Base-by-base conservation (phyloP, 2,329 filamentous ascomycete species). In the Fusarium secorum region DNA sequence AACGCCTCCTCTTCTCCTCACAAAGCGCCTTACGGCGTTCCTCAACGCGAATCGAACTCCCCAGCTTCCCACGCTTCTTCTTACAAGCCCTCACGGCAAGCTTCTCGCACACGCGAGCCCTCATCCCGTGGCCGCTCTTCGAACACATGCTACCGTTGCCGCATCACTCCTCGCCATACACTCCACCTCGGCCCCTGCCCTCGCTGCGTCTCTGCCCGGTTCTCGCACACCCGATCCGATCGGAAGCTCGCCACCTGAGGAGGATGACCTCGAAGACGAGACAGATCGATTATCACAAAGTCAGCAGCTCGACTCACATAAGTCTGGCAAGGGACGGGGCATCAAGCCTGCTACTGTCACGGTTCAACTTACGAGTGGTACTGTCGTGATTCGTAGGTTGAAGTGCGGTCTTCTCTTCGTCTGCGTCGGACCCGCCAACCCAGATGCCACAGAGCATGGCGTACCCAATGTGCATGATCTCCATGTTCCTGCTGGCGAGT, bases 81-180 rank as follows among this genome's bases (percentile, higher is more conserved):
- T 91, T 46, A 86, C 87, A 49, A 89, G 88, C 5, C 83, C 85
- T 3, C 85, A 87, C 41, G 89, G 89, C 73, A 89, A 89, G 78
- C 86, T 91, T 38, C 87, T 91, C 71, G 87, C 89, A 61, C 88
- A 89, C 78, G 86, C 88, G 41, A 88, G 87, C 54, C 80, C 84
- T 5, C 82, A 87, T 46, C 82, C 88, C 52, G 87, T 89, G 72
- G 81, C 85, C 65, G 81, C 84, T 24, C 85, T 91, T 41, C 88
- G 89, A 74, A 88, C 87, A 14, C 88, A 90, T 78, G 87, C 87
- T 73, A 90, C 89, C 64, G 87, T 91, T 65, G 89, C 89, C 44
- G 87, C 88, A 63, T 89, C 86, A 10, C 84, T 91, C 24, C 89
- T 88, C 82, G 82, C 84, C 24, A 84, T 90, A 45, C 89, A 91